Base-by-base conservation (phyloP, 2,329 filamentous ascomycete genomes). In the Phialophora macrospora region DNA sequence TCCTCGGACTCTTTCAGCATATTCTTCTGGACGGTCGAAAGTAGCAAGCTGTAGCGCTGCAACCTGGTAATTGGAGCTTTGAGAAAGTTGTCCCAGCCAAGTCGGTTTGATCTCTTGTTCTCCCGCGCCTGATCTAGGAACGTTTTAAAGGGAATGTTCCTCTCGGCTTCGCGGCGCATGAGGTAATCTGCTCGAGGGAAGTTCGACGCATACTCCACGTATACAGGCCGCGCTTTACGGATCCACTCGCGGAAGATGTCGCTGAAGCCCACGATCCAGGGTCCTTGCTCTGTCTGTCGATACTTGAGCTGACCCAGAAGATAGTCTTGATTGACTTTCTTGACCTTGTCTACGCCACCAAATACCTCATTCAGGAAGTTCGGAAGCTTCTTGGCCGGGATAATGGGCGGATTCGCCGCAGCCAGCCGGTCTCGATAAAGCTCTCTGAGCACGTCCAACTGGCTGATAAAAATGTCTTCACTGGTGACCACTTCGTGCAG, bases 221-320 rank as follows among this genome's bases (percentile, higher is more conserved):
- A 99, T 11, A 92, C 90, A 2, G 85, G 82, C 77, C 90, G 92
- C 34, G 95, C 95, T 77, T 97, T 98, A 69, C 95, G 87, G 68
- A 98, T 97, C 95, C 95, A 99, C 79, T 99, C 95, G 65, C 95
- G 85, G 82, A 99, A 98, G 57, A 99, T 92, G 74, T 98, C 95
- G 75, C 93, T 97, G 79, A 97, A 97, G 2, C 95, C 95, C 12
- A 87, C 84, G 65, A 99, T 89, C 88, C 93, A 99, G 0, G 95
- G 95, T 0, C 95, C 95, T 79, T 99, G 94, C 75, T 98, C 95
- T 74, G 95, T 91, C 77, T 99, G 95, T 28, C 95, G 88, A 76
- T 98, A 99, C 75, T 98, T 98, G 73, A 99, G 85, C 77, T 97
- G 94, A 1, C 94, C 90, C 26, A 99, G 81, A 22, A 99, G 85